Conservation (phyloP, 768 basidiomycete species). For the Roridomyces roridus region DNA sequence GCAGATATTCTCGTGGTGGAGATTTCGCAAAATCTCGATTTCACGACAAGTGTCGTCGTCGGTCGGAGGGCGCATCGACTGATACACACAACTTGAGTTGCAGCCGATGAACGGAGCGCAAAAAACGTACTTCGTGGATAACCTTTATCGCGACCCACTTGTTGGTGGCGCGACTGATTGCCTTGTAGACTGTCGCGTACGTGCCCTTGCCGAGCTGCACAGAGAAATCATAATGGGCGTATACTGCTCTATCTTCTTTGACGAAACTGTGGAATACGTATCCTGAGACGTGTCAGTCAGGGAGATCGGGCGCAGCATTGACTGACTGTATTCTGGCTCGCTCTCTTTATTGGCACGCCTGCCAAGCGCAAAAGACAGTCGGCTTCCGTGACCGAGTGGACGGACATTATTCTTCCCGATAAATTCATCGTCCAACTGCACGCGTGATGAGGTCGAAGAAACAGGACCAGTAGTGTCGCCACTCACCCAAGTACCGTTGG, state of each 20-base stretch:
- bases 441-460: neutral
- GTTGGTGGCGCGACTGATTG: conserved; percentile 73
- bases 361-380: conserved; percentile 10
- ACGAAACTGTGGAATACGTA: conserved; percentile 17
- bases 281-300: neutral
- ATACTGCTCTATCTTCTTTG: neutral
- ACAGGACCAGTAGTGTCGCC: neutral
- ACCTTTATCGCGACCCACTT: conserved; percentile 88
- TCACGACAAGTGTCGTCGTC: conserved; percentile 40
- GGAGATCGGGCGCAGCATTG: neutral
- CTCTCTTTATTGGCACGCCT: neutral
- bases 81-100: neutral
- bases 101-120: neutral
- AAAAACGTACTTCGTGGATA: conserved; percentile 56
- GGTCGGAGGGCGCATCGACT: conserved; percentile 8
- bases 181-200: conserved; percentile 90
- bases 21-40: conserved; percentile 58
- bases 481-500: conserved; percentile 18
- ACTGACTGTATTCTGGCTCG: conserved; percentile 17
- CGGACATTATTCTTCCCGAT: conserved; percentile 1
- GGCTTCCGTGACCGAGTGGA: conserved; percentile 2
- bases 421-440: neutral
- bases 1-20: conserved; percentile 69
- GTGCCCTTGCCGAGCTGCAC: conserved; percentile 86
- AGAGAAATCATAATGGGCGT: conserved; percentile 45